Base-by-base conservation (phyloP, 495 filamentous ascomycete genomes). In the Daldinia grandis region DNA sequence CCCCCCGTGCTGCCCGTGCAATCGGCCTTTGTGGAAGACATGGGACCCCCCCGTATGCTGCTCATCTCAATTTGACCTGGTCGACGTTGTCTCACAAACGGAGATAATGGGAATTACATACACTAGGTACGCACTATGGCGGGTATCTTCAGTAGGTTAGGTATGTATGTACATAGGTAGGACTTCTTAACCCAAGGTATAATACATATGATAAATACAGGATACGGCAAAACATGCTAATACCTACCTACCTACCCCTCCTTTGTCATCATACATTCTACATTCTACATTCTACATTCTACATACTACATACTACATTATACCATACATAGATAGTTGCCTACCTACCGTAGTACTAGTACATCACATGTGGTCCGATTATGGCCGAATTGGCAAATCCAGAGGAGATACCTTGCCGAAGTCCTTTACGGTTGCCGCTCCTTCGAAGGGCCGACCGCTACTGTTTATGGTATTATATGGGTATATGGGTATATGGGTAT, bases 61-160 rank as follows among this genome's bases (percentile, higher is more conserved):
- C 75, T 70, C 75, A 76, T 77, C 75, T 77, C 71, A 76, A 77
- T 77, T 77, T 76, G 75, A 77, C 62, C 62, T 76, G 73, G 73
- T 72, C 53, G 37, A 64, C 67, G 68, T 66, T 71, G 75, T 76
- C 75, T 76, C 69, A 76, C 75, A 74, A 64, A 74, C 75, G 75
- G 73, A 75, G 75, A 77, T 77, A 77, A 73, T 76, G 69, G 69
- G 55, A 59, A 76, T 74, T 75, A 64, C n/a, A n/a, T n/a, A n/a
- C n/a, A n/a, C n/a, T n/a, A n/a, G n/a, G n/a, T n/a, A n/a, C 65
- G 62, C 59, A 62, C 62, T 69, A 64, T 47, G 15, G 42, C 42
- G 21, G 40, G 42, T 47, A 47, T 24, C 40, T 28, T 28, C 21
- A 21, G 28, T 37, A 37, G 17, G 51, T 49, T 5, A 24, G 15